Base-by-base conservation (phyloP, 495 filamentous ascomycete genomes). In the Entonaema liquescens region DNA sequence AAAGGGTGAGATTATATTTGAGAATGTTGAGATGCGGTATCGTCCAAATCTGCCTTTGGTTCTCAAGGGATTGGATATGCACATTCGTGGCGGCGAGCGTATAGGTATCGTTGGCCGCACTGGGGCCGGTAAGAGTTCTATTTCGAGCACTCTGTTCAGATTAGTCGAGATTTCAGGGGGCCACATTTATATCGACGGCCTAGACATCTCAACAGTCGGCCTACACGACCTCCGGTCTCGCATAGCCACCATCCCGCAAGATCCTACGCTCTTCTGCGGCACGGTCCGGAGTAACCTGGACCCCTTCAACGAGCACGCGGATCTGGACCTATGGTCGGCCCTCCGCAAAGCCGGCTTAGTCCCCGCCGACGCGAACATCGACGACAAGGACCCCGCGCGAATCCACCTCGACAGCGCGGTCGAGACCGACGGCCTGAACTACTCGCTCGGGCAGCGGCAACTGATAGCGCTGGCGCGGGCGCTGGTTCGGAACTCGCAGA, bases 341-440 rank as follows among this genome's bases (percentile, higher is more conserved):
- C 84, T 98, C 1, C 88, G 93, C 4, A 90, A 95, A 74, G 90
- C 93, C 0, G 90, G 94, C 77, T 84, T 98, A 0, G 86, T 96
- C 11, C 83, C 85, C 2, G 71, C 74, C 25, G 84, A 88, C 13
- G 80, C 82, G 4, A 79, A 74, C 6, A 31, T 79, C 26, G 68
- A 79, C 31, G 68, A 78, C 33, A 79, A 75, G 31, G 80, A 82
- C 62, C 63, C 80, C 5, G 62, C 57, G 44, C 88, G 90, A 42
- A 91, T 98, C 60, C 91, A 93, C 57, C 89, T 99, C 36, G 95
- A 98, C 76, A 88, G 86, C 11, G 68, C 86, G 7, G 93, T 98
- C n/a, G 93, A 97, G 65, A 94, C 97, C 73, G 95, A 97, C 81
- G 95, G 95, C 0, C 82, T 95, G 40, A 99, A 98, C 79, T 99